Evolutionary conservation across 2,329 filamentous ascomycete genomes (phyloP), one percentile per base, ranked within the genome.

Genomic region (Albifimbria verrucaria): DNA sequence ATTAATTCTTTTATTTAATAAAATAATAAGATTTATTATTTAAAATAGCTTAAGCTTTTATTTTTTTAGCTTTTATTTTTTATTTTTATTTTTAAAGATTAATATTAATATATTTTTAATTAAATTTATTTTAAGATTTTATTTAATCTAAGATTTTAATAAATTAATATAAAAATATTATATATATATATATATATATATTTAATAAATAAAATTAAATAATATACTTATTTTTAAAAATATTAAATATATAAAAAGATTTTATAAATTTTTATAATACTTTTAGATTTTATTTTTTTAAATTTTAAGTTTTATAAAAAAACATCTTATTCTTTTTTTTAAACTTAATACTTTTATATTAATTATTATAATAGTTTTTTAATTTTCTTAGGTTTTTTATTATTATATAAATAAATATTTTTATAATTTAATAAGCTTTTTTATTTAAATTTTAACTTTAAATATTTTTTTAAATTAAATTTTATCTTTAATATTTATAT

Each of bases 341-440:
- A 43, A 43, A 21, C 9, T 43, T 43, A 43, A 21, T n/a, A 9
- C 18, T 18, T 43, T 43, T 10, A 18, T 43, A 43, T 10, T 43
- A n/a, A 7, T 43, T 45, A 39, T 39, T 49, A 41, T 50, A 50
- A 7, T 50, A 50, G 15, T 50, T 41, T 22, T 36, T n/a, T 39
- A 17, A 18, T 21, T 23, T 21, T 32, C 15, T 32, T 9, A 9
- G 15, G 15, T 21, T 45, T 15, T 45, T 43, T n/a, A 43, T 43
- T n/a, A n/a, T n/a, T 43, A 7, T 43, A n/a, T n/a, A n/a, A 17
- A 10, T n/a, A 21, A 17, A 10, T 43, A 10, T 43, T 43, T 9
- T 43, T n/a, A 43, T n/a, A 21, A 21, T 43, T 7, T 43, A 10
- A 43, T 43, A 43, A 21, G n/a, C 9, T 26, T 46, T 32, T 25